Evolutionary conservation across 2,329 filamentous ascomycete species (phyloP), one percentile per base, ranked within the genome.

Genomic region (Sclerotiophoma versabilis): DNA sequence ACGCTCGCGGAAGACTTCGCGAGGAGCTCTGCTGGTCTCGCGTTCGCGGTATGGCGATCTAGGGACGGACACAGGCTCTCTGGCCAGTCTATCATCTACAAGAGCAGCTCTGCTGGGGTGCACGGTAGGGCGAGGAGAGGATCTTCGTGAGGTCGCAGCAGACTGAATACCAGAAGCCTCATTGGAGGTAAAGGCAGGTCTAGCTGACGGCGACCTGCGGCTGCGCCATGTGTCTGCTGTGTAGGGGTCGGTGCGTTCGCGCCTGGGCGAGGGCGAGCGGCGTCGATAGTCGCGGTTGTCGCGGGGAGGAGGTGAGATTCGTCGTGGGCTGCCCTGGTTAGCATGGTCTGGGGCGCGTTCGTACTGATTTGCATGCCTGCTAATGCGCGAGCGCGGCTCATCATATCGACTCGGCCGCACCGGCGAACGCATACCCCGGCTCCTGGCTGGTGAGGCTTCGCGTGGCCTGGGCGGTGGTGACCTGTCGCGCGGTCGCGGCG

Each of bases 71-170:
- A 67, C 61, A 50, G 72, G 59, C 15, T 71, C 64, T 56, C 76
- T 61, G 14, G 42, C 39, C 20, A 59, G 42, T 20, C 58, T 56
- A 2, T 68, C 65, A 12, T 67, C 65, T 48, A 76, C 69, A 15
- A 79, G 65, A 41, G 76, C 78, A 43, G 78, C 68, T 61, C 83
- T 79, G 59, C 84, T 86, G 14, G 80, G 79, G 63, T 85, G 83
- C 12, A 82, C 73, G 11, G 77, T 71, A 22, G 77, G 82, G 6
- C 51, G 51, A 14, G 86, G 86, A 5, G 86, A 88, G 8, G 86
- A 87, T 42, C 84, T 80, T 51, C 84, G 81, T 19, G 86, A 88
- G 25, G 83, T 85, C 17, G 80, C 73, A 17, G 75, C 80, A 8
- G 86, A 87, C 32, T 80, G 82, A 50, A 80, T 75, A 19, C 79